Percentiles rank a stretch among this genome's conserved stretches.
Conservation (phyloP, 805 yeast species). For the Tetrapisispora namnaoensis region DNA sequence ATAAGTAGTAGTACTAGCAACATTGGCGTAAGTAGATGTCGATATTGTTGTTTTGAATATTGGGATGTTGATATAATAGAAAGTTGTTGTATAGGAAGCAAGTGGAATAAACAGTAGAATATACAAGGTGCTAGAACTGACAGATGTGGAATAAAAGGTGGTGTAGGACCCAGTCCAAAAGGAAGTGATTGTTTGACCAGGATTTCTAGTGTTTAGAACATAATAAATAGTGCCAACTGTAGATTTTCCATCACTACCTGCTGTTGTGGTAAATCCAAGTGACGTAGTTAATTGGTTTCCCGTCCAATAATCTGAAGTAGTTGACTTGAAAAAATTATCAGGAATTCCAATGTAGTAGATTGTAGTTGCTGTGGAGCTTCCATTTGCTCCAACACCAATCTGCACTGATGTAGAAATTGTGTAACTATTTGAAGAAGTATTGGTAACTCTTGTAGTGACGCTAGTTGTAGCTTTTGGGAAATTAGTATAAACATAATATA, state of each 20-base stretch:
- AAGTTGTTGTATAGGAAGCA: not conserved
- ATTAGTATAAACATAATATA: not conserved
- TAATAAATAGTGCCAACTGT: not conserved
- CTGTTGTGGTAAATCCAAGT: not conserved
- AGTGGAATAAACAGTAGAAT: not conserved
- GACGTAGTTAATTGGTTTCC: not conserved
- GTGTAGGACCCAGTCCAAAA: constrained; percentile 5
- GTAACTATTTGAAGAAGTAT: not conserved
- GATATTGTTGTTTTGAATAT: not conserved
- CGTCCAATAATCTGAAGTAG: not conserved
- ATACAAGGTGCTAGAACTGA: not conserved
- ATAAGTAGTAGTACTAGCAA: constrained; percentile 3
- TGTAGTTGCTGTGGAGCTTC: not conserved
- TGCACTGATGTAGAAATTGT: not conserved
- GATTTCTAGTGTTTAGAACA: not conserved
- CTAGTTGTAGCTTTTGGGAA: not conserved
- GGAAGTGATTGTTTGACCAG: not conserved
- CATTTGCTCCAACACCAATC: not conserved
- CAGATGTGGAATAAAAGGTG: not conserved
- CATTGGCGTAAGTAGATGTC: not conserved
- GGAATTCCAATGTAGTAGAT: not conserved
- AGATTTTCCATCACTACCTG: not conserved
- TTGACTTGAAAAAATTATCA: not conserved
- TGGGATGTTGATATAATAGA: not conserved
- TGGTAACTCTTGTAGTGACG: not conserved